Conservation (phyloP, 108 stramenopile genomes). For the Cyclostephanos tholiformis region DNA sequence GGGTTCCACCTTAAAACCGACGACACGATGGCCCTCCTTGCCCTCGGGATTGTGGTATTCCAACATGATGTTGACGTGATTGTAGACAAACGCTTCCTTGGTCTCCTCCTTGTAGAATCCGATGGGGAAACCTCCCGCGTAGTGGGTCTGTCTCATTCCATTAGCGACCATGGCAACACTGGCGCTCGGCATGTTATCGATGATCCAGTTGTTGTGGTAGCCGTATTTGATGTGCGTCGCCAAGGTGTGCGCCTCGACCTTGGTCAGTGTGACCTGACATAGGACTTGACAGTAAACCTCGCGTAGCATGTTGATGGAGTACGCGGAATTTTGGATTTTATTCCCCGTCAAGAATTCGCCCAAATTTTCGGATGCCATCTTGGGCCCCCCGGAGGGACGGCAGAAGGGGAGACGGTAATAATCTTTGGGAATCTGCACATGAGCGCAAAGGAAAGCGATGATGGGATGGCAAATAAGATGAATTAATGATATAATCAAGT, state of each 20-base stretch:
- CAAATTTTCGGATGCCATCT: conserved; percentile 87
- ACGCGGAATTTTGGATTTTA: conserved; percentile 97
- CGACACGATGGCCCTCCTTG: conserved; percentile 90
- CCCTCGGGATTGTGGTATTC: conserved; percentile 87
- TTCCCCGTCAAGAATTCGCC: conserved; percentile 96
- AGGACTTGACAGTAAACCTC: conserved; percentile 83
- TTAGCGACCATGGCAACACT: conserved; percentile 51
- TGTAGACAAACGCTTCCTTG: conserved; percentile 83
- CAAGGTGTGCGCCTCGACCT: conserved; percentile 66
- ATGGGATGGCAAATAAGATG: not conserved
- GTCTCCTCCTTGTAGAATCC: conserved; percentile 74
- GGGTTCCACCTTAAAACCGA: conserved; percentile 96
- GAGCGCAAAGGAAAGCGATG: not conserved
- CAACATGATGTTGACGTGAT: conserved; percentile 94
- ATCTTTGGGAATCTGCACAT: conserved; percentile 90
- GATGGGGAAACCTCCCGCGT: conserved; percentile 94
- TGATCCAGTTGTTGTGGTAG: conserved; percentile 99
- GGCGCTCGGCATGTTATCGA: conserved; percentile 98
- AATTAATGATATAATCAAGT: not conserved
- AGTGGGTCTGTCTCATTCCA: conserved; percentile 69
- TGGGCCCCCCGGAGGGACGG: conserved; percentile 84
- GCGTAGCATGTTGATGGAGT: conserved; percentile 86
- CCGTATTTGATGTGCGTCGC: conserved; percentile 79
- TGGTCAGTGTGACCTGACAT: conserved; percentile 64
- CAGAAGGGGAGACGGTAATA: conserved; percentile 98